Percentiles rank a stretch among this genome's conserved stretches.
Evolutionary conservation across 2,329 filamentous ascomycete species (phyloP).

Genomic region (Fonsecaea nubica): DNA sequence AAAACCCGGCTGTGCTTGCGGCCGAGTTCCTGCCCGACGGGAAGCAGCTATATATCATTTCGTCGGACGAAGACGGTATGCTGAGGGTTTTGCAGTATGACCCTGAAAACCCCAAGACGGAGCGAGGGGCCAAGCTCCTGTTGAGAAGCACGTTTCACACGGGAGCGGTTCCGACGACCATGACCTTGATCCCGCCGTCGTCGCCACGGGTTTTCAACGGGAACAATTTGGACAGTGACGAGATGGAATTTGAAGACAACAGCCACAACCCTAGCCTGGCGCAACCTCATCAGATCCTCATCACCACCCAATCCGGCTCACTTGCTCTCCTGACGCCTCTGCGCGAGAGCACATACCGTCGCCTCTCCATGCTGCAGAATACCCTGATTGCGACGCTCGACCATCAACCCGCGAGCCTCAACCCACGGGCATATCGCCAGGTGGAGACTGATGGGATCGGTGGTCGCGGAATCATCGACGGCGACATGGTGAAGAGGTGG

Average conservation of each 20-base stretch:
- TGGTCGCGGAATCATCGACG: conserved; percentile 75
- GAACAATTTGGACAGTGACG: conserved; percentile 36
- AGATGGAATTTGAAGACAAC: conserved; percentile 27
- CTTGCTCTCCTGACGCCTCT: conserved; percentile 79
- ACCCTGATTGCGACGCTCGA: conserved; percentile 77
- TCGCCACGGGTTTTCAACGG: conserved; percentile 27
- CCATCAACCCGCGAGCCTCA: conserved; percentile 71
- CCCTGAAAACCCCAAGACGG: conserved; percentile 92
- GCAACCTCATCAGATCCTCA: conserved; percentile 52
- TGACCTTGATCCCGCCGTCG: conserved; percentile 72
- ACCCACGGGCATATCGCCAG: conserved; percentile 78
- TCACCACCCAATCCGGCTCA: conserved; percentile 77
- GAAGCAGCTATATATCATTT: conserved; percentile 79
- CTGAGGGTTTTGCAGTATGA: conserved; percentile 92
- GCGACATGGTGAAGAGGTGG: conserved; percentile 75
- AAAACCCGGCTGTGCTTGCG: conserved; percentile 76
- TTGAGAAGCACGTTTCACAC: conserved; percentile 88
- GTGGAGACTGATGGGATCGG: conserved; percentile 57
- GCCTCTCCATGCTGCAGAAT: conserved; percentile 78
- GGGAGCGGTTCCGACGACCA: conserved; percentile 76
- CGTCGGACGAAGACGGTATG: conserved; percentile 82
- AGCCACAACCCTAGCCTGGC: conserved; percentile 35
- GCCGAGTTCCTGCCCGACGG: conserved; percentile 90
- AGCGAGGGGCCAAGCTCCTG: conserved; percentile 85
- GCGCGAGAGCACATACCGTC: conserved; percentile 79